These are phyloP conservation scores for Hymenoscyphus fructigenus DNA, from an alignment of 2,329 filamentous ascomycete species.

Conservation along the genomic window DNA sequence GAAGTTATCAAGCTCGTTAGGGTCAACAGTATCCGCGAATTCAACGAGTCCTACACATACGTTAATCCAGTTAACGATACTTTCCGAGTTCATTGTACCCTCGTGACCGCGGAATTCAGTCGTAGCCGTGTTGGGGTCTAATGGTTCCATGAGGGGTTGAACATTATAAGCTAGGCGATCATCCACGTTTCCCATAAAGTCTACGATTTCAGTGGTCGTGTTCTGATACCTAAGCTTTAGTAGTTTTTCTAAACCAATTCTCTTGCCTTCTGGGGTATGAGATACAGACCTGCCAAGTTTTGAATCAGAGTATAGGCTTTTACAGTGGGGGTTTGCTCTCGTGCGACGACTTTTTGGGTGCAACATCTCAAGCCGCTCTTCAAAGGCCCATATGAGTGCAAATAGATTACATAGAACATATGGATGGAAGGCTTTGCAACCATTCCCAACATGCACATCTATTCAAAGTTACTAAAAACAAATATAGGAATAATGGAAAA, in stretches of 20 bases:
- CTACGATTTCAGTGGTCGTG: background rate
- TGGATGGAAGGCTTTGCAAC: too few species aligned
- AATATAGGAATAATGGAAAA: too few species aligned
- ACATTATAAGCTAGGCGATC: background rate
- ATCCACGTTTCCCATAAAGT: background rate
- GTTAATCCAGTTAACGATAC: background rate
- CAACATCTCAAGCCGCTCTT: background rate
- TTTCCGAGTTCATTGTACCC: background rate
- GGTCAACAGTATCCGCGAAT: background rate
- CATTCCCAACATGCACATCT: conserved; percentile 1
- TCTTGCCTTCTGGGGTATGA: background rate
- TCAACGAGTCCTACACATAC: conserved; percentile 4
- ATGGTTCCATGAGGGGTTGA: background rate
- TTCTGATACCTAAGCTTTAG: background rate
- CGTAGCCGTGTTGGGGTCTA: too few species aligned
- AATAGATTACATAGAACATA: background rate
- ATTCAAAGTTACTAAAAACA: too few species aligned
- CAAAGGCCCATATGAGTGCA: background rate
- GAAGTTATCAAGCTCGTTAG: background rate
- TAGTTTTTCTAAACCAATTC: background rate
- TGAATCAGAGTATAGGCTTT: background rate
- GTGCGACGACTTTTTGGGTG: background rate
- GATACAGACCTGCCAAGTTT: background rate
- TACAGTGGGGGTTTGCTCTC: background rate
- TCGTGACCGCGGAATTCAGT: background rate